Evolutionary conservation across 1,284 basidiomycete species (phyloP).

Genomic region (Fereydounia khargensis): DNA sequence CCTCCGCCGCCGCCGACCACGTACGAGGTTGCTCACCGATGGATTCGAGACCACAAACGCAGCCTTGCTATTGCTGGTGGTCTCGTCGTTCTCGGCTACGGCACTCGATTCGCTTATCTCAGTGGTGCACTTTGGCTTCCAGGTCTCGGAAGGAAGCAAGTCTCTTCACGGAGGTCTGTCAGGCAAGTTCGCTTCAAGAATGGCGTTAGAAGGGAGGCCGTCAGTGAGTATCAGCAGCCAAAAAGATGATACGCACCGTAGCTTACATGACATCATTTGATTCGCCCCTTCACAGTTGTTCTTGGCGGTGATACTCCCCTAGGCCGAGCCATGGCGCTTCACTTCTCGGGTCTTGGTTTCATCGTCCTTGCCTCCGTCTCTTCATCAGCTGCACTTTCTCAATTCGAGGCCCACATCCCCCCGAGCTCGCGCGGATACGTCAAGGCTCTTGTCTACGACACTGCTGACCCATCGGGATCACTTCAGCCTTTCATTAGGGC

Average conservation of each 20-base stretch:
- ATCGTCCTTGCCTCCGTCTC: slow-evolving; percentile 51
- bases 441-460: slow-evolving; percentile 38
- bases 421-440: slow-evolving; percentile 51
- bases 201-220: slow-evolving; percentile 38
- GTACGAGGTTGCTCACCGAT: slow-evolving; percentile 8
- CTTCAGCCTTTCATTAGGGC: slow-evolving; percentile 38
- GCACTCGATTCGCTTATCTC: slow-evolving; percentile 24
- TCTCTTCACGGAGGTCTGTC: slow-evolving; percentile 9
- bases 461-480: slow-evolving; percentile 18
- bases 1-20: slow-evolving; percentile 31
- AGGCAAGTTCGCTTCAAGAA: slow-evolving; percentile 26
- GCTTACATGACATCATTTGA: no score
- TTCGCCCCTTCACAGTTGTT: no score
- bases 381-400: slow-evolving; percentile 20
- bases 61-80: slow-evolving; percentile 14
- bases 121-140: slow-evolving; percentile 19
- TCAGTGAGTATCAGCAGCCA: slow-evolving; percentile 13
- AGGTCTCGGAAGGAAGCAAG: slow-evolving; percentile 21
- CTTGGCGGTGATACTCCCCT: slow-evolving; percentile 54
- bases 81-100: slow-evolving; percentile 22
- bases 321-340: slow-evolving; percentile 38
- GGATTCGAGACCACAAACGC: slow-evolving; percentile 12
- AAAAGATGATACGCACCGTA: no score
- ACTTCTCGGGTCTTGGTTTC: slow-evolving; percentile 42
- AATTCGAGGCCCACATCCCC: slow-evolving; percentile 44